Percentiles rank a stretch among this genome's conserved stretches.
Conservation (phyloP, 306 rosid species). For the barrel medic (Medicago truncatula) region MtrunA17r5.0-ANR NC_053045.1:38619001-38619500, state of each 20-base stretch:
- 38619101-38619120: conserved; percentile 98
- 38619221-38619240: conserved; percentile 99
- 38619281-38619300: conserved; percentile 99
- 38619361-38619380: conserved; percentile 40
- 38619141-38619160: conserved; percentile 35
- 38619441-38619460: background rate
- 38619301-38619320: conserved; percentile 83
- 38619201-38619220: conserved; percentile 81
- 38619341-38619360: conserved; percentile 44
- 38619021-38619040: conserved; percentile 20
- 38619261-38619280: conserved; percentile 96
- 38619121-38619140: conserved; percentile 62
- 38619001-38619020: conserved; percentile 24
- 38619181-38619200: conserved; percentile 34
- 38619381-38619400: background rate
- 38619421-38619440: conserved; percentile 33
- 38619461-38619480: conserved; percentile 30
- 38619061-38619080: conserved; percentile 97
- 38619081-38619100: conserved; percentile 96
- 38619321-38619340: conserved; percentile 86
- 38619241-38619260: conserved; percentile 90
- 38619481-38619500: background rate
- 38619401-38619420: conserved; percentile 18
- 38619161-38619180: conserved; percentile 14
- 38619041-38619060: conserved; percentile 70